These are phyloP conservation scores for Pseudonitzschia multiseries DNA, from an alignment of 108 stramenopile species.

Conservation along the genomic window DNA sequence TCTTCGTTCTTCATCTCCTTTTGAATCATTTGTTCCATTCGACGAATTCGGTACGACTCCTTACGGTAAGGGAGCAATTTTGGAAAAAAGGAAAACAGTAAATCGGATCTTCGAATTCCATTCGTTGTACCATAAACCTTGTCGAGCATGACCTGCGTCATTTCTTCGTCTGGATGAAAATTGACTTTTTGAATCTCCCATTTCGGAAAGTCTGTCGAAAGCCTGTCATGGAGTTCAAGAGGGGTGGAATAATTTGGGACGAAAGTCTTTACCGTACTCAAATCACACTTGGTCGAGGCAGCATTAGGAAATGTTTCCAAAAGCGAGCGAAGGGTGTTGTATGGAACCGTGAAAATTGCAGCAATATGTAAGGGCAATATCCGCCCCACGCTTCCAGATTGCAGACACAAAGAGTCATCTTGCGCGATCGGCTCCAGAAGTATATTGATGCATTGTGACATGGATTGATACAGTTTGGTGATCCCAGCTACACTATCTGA, in stretches of 20 bases:
- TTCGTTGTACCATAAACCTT: conserved; percentile 19
- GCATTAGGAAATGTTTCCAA: conserved; percentile 50
- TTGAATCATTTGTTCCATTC: conserved; percentile 39
- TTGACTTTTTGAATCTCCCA: conserved; percentile 44
- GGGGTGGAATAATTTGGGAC: conserved; percentile 42
- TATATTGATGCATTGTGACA: conserved; percentile 50
- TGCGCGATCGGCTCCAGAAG: conserved; percentile 42
- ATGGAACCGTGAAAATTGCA: conserved; percentile 47
- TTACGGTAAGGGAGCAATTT: conserved; percentile 38
- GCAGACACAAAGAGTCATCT: conserved; percentile 32
- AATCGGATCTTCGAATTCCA: conserved; percentile 46
- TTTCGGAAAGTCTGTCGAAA: conserved; percentile 56
- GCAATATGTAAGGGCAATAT: conserved; percentile 69
- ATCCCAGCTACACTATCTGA: conserved; percentile 24
- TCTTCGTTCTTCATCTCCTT: conserved; percentile 16
- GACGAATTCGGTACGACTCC: conserved; percentile 39
- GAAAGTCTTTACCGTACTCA: conserved; percentile 41
- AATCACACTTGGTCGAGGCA: conserved; percentile 42
- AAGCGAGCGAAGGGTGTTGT: conserved; percentile 30
- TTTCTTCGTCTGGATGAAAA: conserved; percentile 16
- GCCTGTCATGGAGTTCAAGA: conserved; percentile 43
- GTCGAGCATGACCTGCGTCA: conserved; percentile 29
- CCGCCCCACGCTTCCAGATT: conserved; percentile 44
- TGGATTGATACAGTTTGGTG: conserved; percentile 42
- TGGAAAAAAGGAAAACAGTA: conserved; percentile 58